Percentiles rank a stretch among this genome's conserved stretches.
phyloP scores from a whole-genome alignment of 163 green algal species.

The Scenedesmus sp. region DNA sequence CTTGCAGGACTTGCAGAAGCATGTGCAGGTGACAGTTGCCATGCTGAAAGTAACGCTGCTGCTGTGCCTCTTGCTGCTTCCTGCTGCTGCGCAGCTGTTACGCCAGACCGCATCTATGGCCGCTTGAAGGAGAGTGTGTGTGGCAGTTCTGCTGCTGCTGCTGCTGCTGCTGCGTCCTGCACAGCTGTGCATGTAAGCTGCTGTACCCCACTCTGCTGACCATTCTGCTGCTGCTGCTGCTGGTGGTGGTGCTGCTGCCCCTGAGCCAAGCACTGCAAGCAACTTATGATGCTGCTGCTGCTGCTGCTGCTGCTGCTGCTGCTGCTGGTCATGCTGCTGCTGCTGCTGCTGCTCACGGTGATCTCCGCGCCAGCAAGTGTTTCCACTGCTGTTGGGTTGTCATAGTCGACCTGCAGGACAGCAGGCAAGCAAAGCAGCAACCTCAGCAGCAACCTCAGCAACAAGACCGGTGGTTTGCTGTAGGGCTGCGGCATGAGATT shows the following conservation, averaged over 20 bases:
- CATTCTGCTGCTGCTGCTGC: not conserved
- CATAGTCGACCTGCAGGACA: slow-evolving; percentile 25
- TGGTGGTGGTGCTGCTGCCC: not conserved
- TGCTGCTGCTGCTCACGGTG: slow-evolving; percentile 35
- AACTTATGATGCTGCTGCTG: not conserved
- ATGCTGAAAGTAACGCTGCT: too few species aligned
- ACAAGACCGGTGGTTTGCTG: not conserved
- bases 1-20: too few species aligned
- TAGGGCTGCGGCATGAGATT: too few species aligned
- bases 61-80: too few species aligned
- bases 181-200: too few species aligned
- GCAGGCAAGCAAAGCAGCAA: not conserved
- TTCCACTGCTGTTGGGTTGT: slow-evolving; percentile 33
- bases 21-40: too few species aligned
- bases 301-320: not conserved
- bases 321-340: not conserved
- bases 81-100: too few species aligned
- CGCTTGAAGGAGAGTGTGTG: too few species aligned
- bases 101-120: too few species aligned
- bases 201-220: not conserved
- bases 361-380: slow-evolving; percentile 34
- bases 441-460: not conserved
- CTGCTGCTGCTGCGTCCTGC: not conserved
- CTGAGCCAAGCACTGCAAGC: not conserved
- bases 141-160: not conserved